A percentile compares a stretch with the other conserved stretches of the same genome.
Evolutionary conservation across 805 yeast genomes (phyloP).

Genomic region (Ogataea neopini): DNA sequence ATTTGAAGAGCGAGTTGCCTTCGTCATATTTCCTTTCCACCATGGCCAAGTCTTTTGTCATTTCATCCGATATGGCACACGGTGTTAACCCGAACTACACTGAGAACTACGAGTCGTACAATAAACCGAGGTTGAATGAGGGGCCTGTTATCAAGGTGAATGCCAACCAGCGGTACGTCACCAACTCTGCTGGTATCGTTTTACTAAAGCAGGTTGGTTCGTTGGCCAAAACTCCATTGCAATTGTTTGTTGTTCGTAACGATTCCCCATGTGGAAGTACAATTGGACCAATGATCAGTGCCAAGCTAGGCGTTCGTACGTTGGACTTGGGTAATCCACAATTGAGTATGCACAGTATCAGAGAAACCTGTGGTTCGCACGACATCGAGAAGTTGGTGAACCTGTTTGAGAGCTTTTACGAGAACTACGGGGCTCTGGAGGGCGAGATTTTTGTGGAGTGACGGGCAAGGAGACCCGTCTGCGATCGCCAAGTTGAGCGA

Average conservation of each 20-base stretch:
- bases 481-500: too few species aligned
- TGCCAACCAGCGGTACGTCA: constrained; percentile 94
- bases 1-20: constrained; percentile 33
- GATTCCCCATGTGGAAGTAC: constrained; percentile 96
- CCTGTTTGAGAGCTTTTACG: constrained; percentile 65
- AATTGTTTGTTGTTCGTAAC: constrained; percentile 88
- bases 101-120: constrained; percentile 70
- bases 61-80: constrained; percentile 96
- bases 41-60: constrained; percentile 76
- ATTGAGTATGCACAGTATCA: constrained; percentile 87
- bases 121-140: constrained; percentile 76
- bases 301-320: constrained; percentile 83
- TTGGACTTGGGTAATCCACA: constrained; percentile 91
- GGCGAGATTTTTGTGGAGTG: constrained; percentile 42
- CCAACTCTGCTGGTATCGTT: constrained; percentile 88
- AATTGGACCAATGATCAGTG: constrained; percentile 90
- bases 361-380: constrained; percentile 84
- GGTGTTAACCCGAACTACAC: constrained; percentile 94
- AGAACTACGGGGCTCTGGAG: constrained; percentile 42
- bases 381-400: constrained; percentile 66
- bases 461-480: too few species aligned
- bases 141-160: constrained; percentile 95
- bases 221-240: constrained; percentile 73
- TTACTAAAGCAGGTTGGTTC: constrained; percentile 73
- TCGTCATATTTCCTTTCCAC: constrained; percentile 50